These are phyloP conservation scores for Sodiomyces alkalinus DNA, from an alignment of 2,329 filamentous ascomycete species.

Conservation along the genomic window DNA sequence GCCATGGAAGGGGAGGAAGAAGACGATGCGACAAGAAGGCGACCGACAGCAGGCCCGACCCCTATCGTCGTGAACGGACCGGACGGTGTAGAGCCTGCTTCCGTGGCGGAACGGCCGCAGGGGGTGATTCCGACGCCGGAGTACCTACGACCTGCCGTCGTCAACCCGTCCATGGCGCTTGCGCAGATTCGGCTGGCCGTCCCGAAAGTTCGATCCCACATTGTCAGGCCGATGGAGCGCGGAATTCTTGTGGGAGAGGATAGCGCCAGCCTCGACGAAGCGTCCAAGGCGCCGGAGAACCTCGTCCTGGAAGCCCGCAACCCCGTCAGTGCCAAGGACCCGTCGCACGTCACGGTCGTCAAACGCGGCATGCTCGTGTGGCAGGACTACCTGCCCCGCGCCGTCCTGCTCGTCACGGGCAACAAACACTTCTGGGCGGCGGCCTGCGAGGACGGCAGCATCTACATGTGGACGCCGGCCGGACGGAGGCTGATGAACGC, in stretches of 20 bases:
- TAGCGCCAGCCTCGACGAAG: conserved; percentile 34
- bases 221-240: conserved; percentile 65
- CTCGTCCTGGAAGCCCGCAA: conserved; percentile 82
- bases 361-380: conserved; percentile 71
- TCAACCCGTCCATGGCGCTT: conserved; percentile 67
- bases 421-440: conserved; percentile 86
- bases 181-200: conserved; percentile 79
- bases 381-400: conserved; percentile 83
- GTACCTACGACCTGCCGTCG: conserved; percentile 73
- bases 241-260: conserved; percentile 38
- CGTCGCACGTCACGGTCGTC: conserved; percentile 67
- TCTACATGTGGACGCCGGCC: conserved; percentile 86
- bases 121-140: conserved; percentile 60
- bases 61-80: conserved; percentile 62
- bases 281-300: conserved; percentile 49
- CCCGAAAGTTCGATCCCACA: conserved; percentile 70
- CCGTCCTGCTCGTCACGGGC: conserved; percentile 79
- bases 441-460: conserved; percentile 79
- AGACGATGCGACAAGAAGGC: conserved; percentile 34
- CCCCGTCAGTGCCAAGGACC: conserved; percentile 60
- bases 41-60: conserved; percentile 50
- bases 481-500: conserved; percentile 76
- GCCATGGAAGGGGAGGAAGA: conserved; percentile 65
- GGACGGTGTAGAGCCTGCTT: conserved; percentile 64
- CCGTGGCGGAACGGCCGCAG: conserved; percentile 40